phyloP scores from a whole-genome alignment of 208 protist genomes.

The Leishmania gerbilli region DNA sequence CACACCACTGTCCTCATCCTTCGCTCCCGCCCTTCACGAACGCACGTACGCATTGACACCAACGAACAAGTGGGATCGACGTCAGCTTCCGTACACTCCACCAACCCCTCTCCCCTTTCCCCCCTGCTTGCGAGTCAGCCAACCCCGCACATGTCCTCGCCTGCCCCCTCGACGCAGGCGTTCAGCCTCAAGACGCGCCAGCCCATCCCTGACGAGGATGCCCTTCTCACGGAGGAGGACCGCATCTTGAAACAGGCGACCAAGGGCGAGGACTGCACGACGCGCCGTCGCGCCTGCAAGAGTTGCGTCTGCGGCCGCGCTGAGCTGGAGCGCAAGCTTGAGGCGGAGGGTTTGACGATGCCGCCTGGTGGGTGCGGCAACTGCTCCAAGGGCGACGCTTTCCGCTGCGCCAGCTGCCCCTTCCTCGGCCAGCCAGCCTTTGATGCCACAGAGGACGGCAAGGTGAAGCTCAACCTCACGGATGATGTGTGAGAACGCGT shows the following conservation, averaged over 20 bases:
- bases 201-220: constrained; percentile 77
- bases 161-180: constrained; percentile 50
- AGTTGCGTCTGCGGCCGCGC: constrained; percentile 88
- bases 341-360: constrained; percentile 49
- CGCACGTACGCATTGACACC: not conserved
- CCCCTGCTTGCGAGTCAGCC: not conserved
- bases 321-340: constrained; percentile 62
- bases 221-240: constrained; percentile 80
- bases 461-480: constrained; percentile 83
- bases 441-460: constrained; percentile 79
- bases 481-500: constrained; percentile 60
- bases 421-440: constrained; percentile 89
- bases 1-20: not conserved
- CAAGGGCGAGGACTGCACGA: constrained; percentile 80
- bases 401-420: constrained; percentile 89
- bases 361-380: constrained; percentile 86
- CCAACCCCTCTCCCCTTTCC: not conserved
- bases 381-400: constrained; percentile 89
- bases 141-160: constrained; percentile 3
- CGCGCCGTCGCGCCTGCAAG: constrained; percentile 81
- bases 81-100: not conserved
- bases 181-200: constrained; percentile 81
- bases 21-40: constrained; percentile 13
- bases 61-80: not conserved
- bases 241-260: constrained; percentile 53